A percentile compares a stretch with the other conserved stretches of the same genome.
Evolutionary conservation across 179 eudicot genomes (phyloP).

Genomic region (Spinacia oleracea): DNA sequence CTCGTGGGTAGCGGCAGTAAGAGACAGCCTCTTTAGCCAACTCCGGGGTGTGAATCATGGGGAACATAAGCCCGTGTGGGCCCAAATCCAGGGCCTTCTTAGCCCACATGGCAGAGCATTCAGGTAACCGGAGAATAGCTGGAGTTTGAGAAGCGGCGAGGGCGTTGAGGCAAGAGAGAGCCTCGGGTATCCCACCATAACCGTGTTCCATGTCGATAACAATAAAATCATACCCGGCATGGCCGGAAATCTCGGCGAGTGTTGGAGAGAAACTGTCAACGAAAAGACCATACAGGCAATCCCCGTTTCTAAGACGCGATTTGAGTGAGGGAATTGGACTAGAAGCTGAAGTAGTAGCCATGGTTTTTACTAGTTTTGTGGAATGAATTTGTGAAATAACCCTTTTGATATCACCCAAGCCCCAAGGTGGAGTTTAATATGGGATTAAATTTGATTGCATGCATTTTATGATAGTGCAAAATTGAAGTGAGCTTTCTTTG

Average conservation of each 20-base stretch:
- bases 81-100: conserved; percentile 82
- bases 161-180: conserved; percentile 68
- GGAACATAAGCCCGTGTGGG: conserved; percentile 77
- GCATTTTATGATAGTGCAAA: neutral
- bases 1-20: conserved; percentile 60
- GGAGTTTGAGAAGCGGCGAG: conserved; percentile 60
- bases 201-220: conserved; percentile 85
- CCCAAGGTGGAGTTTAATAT: too few relatives aligned
- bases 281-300: conserved; percentile 72
- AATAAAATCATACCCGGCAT: conserved; percentile 69
- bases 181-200: conserved; percentile 57
- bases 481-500: neutral
- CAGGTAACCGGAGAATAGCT: conserved; percentile 64
- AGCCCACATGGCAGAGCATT: conserved; percentile 60
- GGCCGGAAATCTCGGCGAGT: conserved; percentile 71
- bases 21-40: conserved; percentile 61
- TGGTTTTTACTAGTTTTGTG: neutral
- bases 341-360: conserved; percentile 23
- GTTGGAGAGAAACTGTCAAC: conserved; percentile 63
- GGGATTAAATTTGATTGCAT: neutral
- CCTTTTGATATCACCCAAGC: neutral
- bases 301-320: conserved; percentile 58
- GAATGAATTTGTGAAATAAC: neutral
- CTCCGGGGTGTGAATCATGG: conserved; percentile 60
- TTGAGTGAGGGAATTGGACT: conserved; percentile 38